These are phyloP conservation scores for Penicillium frequentans DNA, from an alignment of 2,329 filamentous ascomycete species.

Conservation along the genomic window DNA sequence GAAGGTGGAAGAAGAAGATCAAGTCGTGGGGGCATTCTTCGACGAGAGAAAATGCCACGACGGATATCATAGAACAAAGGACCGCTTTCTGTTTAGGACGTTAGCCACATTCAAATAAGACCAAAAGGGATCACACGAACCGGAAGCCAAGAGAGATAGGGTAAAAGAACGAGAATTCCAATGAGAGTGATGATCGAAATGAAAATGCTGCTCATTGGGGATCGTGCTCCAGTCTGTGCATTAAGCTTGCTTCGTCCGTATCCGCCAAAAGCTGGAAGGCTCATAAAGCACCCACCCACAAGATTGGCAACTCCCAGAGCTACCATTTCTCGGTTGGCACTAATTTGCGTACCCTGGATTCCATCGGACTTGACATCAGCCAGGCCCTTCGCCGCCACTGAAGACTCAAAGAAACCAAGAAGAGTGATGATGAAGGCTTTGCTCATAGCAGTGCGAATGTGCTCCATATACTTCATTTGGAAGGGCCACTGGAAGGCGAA, in stretches of 20 bases:
- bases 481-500: constrained; percentile 90
- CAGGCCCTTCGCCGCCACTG: constrained; percentile 89
- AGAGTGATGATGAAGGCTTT: constrained; percentile 92
- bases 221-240: constrained; percentile 84
- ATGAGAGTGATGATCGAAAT: constrained; percentile 79
- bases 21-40: constrained; percentile 95
- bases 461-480: constrained; percentile 69
- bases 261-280: constrained; percentile 89
- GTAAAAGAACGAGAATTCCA: constrained; percentile 77
- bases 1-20: constrained; percentile 80
- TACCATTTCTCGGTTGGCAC: constrained; percentile 89
- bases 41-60: constrained; percentile 90
- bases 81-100: constrained; percentile 72
- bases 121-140: constrained; percentile 54
- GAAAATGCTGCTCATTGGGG: constrained; percentile 89
- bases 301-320: constrained; percentile 88
- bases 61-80: constrained; percentile 88
- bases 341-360: constrained; percentile 78
- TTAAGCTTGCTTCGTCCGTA: constrained; percentile 97
- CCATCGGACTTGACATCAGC: constrained; percentile 62
- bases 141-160: constrained; percentile 94
- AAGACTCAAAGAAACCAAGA: constrained; percentile 97
- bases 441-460: constrained; percentile 82
- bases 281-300: constrained; percentile 88
- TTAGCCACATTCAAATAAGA: constrained; percentile 3